Evolutionary conservation across 768 basidiomycete species (phyloP).

Genomic region (Psilocybe tampanensis): DNA sequence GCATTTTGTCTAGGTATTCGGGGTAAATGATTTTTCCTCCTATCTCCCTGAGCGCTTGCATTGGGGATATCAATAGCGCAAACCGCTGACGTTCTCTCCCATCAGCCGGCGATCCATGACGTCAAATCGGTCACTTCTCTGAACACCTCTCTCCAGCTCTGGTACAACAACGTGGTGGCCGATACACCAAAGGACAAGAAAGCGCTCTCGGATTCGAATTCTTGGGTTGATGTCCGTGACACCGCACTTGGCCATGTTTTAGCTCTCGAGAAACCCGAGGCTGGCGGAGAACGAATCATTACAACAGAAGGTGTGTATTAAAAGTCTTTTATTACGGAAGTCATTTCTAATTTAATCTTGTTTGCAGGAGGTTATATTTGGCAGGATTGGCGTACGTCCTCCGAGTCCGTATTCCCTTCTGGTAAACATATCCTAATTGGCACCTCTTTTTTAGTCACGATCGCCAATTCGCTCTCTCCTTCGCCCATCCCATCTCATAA

Average conservation of each 20-base stretch:
- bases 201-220: conserved; percentile 12
- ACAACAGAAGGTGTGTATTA: conserved; percentile 33
- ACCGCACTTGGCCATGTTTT: conserved; percentile 55
- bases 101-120: conserved; percentile 46
- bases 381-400: conserved; percentile 39
- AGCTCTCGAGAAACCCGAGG: conserved; percentile 52
- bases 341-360: background rate
- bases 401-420: no score
- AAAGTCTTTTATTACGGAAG: background rate
- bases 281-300: conserved; percentile 60
- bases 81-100: background rate
- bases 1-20: conserved; percentile 10
- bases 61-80: no score
- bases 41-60: background rate
- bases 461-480: conserved; percentile 28
- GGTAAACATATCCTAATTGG: no score
- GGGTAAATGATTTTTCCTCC: conserved; percentile 1
- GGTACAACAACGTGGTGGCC: conserved; percentile 28
- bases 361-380: conserved; percentile 26
- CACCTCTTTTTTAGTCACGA: no score
- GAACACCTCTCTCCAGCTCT: conserved; percentile 37
- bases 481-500: conserved; percentile 25
- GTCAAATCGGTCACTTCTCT: conserved; percentile 34
- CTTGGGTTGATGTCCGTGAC: conserved; percentile 57
- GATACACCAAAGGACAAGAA: conserved; percentile 18